Percentiles rank a stretch among this genome's conserved stretches.
Evolutionary conservation across 2,329 filamentous ascomycete species (phyloP).

Genomic region (Pseudogymnoascus sp.): DNA sequence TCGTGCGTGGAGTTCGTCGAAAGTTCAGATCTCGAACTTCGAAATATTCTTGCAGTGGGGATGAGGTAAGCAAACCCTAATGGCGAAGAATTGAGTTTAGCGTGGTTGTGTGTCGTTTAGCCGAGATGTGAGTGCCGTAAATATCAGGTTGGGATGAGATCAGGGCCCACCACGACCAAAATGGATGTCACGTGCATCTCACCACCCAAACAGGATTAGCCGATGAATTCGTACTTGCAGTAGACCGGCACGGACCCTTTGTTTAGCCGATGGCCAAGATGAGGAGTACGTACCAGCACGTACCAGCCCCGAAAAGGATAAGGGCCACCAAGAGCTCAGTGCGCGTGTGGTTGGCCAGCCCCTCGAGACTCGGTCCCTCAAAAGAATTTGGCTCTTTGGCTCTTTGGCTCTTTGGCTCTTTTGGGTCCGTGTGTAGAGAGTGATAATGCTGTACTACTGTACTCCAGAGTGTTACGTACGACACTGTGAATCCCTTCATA

Average conservation of each 20-base stretch:
- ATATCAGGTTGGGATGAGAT: neutral
- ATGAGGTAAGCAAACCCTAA: slow-evolving; percentile 9
- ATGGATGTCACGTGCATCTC: neutral
- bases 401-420: too few relatives aligned
- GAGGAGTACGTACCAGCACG: too few relatives aligned
- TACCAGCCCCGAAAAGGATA: too few relatives aligned
- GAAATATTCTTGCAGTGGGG: slow-evolving; percentile 8
- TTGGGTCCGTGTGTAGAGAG: neutral
- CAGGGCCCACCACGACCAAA: neutral
- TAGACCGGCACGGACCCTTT: neutral
- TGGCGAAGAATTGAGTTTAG: neutral
- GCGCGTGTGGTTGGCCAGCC: slow-evolving; percentile 7
- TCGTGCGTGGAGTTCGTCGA: slow-evolving; percentile 4
- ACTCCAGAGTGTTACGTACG: neutral
- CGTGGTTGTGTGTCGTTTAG: neutral
- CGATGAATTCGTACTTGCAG: neutral
- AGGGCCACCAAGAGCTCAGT: too few relatives aligned
- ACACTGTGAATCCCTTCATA: slow-evolving; percentile 1
- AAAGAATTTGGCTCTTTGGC: neutral
- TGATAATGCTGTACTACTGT: neutral
- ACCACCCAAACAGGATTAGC: neutral
- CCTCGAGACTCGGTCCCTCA: slow-evolving; percentile 1
- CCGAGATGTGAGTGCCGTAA: neutral
- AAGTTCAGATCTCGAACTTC: slow-evolving; percentile 8
- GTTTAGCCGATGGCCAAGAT: slow-evolving; percentile 4